Percentiles rank a stretch among this genome's conserved stretches.
Conservation (phyloP, 2,329 filamentous ascomycete species). For the Aspergillus versicolor region DNA sequence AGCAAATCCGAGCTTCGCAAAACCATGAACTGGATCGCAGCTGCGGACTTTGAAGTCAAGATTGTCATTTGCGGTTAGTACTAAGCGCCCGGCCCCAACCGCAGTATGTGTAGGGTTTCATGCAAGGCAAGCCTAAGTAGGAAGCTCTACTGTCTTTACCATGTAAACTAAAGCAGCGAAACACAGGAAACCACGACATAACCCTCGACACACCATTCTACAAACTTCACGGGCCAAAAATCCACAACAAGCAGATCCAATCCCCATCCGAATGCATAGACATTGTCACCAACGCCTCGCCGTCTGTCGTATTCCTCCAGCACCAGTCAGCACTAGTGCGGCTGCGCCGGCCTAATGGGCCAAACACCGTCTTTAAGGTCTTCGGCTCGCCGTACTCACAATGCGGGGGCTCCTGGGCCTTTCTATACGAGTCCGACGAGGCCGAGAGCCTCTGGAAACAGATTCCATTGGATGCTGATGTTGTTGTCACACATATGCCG, state of each 20-base stretch:
- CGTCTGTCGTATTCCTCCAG: constrained; percentile 53
- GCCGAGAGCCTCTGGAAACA: constrained; percentile 48
- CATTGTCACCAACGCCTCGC: constrained; percentile 40
- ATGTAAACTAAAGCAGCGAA: not conserved
- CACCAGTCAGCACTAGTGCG: constrained; percentile 48
- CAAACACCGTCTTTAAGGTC: constrained; percentile 52
- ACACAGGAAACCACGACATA: constrained; percentile 59
- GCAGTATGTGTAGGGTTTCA: too few relatives aligned
- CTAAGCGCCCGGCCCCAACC: not conserved
- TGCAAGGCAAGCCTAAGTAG: too few relatives aligned
- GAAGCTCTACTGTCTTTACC: too few relatives aligned
- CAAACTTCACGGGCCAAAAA: constrained; percentile 38
- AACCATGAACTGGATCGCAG: constrained; percentile 54
- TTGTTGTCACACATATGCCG: constrained; percentile 59
- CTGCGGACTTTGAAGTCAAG: constrained; percentile 54
- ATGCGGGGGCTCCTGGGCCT: constrained; percentile 52
- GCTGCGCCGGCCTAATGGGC: constrained; percentile 45
- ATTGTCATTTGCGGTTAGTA: constrained; percentile 55
- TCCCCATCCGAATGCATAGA: constrained; percentile 45
- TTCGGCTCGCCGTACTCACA: constrained; percentile 60
- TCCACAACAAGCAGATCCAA: constrained; percentile 42
- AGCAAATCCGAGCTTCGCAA: constrained; percentile 51
- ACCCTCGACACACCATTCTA: constrained; percentile 54
- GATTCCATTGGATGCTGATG: constrained; percentile 52
- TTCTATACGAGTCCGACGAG: constrained; percentile 50